Base-by-base conservation (phyloP, 2,329 filamentous ascomycete genomes). In the Microthyrium microscopicum region DNA sequence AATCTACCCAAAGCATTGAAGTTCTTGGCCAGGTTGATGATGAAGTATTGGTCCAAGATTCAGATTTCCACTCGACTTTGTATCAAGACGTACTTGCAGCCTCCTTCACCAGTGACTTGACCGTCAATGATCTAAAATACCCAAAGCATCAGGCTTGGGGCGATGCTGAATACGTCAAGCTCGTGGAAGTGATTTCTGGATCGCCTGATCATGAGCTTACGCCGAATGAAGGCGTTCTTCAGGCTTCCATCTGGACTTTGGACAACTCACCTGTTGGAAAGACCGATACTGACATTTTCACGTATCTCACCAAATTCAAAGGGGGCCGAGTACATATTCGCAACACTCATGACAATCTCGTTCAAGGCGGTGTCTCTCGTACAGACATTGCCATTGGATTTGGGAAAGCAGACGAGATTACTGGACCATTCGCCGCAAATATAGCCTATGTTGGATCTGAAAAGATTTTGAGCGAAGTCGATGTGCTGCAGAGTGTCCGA, bases 231-330 rank as follows among this genome's bases (percentile, higher is more conserved):
- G 52, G 56, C 15, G 72, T 75, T 15, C 69, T 81, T 53, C 80
- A 95, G 56, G 95, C 89, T 60, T 77, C 76, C 9, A 94, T 98
- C 68, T 95, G 85, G 84, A 81, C 94, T 44, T 53, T 80, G 26
- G 87, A 93, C 49, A 69, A 74, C 52, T 84, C 84, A 19, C 57
- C 63, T 2, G 68, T 77, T 33, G 64, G 67, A 33, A 62, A 63
- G n/a, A n/a, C n/a, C n/a, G n/a, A n/a, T n/a, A n/a, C n/a, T n/a
- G n/a, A n/a, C n/a, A n/a, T n/a, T n/a, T n/a, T 38, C 74, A n/a
- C n/a, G n/a, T n/a, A n/a, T 6, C 54, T 77, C 22, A 68, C 73
- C 3, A 63, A 76, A 44, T 68, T 68, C 7, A 55, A 67, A 1
- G 63, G 63, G 50, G 13, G 20, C 12, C 26, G 36, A 41, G 66